phyloP scores from a whole-genome alignment of 2,329 filamentous ascomycete species.

The Anthostomella pinea region DNA sequence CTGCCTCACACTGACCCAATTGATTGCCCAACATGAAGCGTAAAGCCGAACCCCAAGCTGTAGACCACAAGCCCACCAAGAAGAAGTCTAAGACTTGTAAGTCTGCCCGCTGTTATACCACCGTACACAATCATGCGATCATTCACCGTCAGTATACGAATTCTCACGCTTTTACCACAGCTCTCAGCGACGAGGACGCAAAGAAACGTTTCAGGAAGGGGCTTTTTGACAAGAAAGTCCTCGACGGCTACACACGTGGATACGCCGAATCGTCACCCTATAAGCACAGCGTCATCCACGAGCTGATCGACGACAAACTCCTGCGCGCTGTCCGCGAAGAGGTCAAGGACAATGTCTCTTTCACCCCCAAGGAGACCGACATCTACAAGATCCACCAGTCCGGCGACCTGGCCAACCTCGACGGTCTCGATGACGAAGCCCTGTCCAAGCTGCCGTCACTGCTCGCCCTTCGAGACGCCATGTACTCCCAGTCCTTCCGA shows the following conservation, averaged over 20 bases:
- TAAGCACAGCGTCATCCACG: slow-evolving; percentile 86
- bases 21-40: slow-evolving; percentile 52
- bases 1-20: slow-evolving; percentile 16
- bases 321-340: slow-evolving; percentile 84
- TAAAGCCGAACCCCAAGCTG: slow-evolving; percentile 50
- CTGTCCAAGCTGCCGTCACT: slow-evolving; percentile 84
- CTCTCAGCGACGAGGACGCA: slow-evolving; percentile 47
- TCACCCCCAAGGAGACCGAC: slow-evolving; percentile 98
- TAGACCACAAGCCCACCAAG: slow-evolving; percentile 43
- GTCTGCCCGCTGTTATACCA: slow-evolving; percentile 18
- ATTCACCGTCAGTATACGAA: too few species aligned
- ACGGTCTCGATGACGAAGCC: slow-evolving; percentile 84
- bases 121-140: too few species aligned
- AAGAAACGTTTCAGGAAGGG: slow-evolving; percentile 61
- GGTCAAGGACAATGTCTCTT: slow-evolving; percentile 85
- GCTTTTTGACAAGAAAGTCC: slow-evolving; percentile 59
- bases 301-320: slow-evolving; percentile 75
- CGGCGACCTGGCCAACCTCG: slow-evolving; percentile 92
- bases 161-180: slow-evolving; percentile 32
- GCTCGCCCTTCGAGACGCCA: slow-evolving; percentile 85
- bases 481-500: slow-evolving; percentile 89
- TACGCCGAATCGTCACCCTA: slow-evolving; percentile 71
- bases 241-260: slow-evolving; percentile 56
- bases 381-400: slow-evolving; percentile 99
- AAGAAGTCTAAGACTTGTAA: slow-evolving; percentile 50